Conservation (phyloP, 768 basidiomycete species). For the Multifurca ochricompacta region DNA sequence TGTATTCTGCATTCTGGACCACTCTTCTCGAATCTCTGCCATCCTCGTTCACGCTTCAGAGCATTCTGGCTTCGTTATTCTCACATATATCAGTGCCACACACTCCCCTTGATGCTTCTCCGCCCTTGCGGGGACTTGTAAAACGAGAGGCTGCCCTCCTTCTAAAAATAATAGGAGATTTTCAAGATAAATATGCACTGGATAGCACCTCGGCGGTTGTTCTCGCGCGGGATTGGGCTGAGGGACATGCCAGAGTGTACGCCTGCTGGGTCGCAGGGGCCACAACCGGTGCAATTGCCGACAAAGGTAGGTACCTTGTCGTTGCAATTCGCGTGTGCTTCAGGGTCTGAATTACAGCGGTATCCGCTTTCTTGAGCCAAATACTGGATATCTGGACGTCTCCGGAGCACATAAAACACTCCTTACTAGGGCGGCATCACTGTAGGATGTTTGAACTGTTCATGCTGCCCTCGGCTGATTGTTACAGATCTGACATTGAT, state of each 20-base stretch:
- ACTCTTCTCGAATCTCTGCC: slow-evolving; percentile 39
- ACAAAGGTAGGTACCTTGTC: slow-evolving; percentile 25
- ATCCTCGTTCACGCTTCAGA: slow-evolving; percentile 46
- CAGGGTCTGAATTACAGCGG: slow-evolving; percentile 28
- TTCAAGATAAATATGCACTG: slow-evolving; percentile 47
- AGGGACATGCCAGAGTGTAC: slow-evolving; percentile 52
- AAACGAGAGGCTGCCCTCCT: slow-evolving; percentile 52
- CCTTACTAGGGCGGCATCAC: slow-evolving; percentile 62
- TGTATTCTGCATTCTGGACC: slow-evolving; percentile 47
- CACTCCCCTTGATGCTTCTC: slow-evolving; percentile 27
- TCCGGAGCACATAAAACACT: slow-evolving; percentile 72
- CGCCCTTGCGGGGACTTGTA: slow-evolving; percentile 34
- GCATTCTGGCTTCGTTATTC: slow-evolving; percentile 53
- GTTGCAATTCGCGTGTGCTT: not conserved
- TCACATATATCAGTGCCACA: slow-evolving; percentile 34
- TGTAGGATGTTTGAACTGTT: slow-evolving; percentile 42
- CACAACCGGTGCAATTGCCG: slow-evolving; percentile 28
- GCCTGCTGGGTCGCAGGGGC: slow-evolving; percentile 61
- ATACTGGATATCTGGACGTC: slow-evolving; percentile 65
- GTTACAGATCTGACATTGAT: slow-evolving; percentile 62
- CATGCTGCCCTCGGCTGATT: not conserved
- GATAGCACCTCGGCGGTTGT: slow-evolving; percentile 42
- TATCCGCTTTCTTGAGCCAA: slow-evolving; percentile 40
- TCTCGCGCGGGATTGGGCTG: slow-evolving; percentile 50
- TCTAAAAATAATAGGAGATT: slow-evolving; percentile 42